A percentile compares a stretch with the other conserved stretches of the same genome.
phyloP scores from a whole-genome alignment of 2,329 filamentous ascomycete species.

The Ceratocystis cacaofunesta region DNA sequence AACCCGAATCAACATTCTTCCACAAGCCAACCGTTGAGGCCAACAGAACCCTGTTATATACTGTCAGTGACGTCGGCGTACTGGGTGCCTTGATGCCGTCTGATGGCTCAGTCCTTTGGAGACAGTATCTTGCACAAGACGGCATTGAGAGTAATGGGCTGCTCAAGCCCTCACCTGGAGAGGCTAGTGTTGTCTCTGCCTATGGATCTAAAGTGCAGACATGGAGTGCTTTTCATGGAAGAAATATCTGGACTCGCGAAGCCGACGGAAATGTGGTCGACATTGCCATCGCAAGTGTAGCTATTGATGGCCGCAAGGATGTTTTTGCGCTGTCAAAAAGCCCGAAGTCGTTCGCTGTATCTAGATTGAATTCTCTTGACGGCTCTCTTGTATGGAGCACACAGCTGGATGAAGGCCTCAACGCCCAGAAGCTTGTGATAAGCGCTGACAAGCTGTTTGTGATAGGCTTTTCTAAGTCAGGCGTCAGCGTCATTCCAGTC shows the following conservation, averaged over 20 bases:
- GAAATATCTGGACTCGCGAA: conserved; percentile 56
- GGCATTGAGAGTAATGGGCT: conserved; percentile 33
- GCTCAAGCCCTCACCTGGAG: conserved; percentile 61
- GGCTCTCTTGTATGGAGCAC: conserved; percentile 60
- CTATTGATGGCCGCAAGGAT: conserved; percentile 50
- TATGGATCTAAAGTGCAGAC: conserved; percentile 54
- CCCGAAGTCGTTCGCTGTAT: conserved; percentile 42
- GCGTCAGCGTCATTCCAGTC: conserved; percentile 49
- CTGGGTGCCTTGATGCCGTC: conserved; percentile 81
- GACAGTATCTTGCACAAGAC: conserved; percentile 52
- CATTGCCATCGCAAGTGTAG: conserved; percentile 62
- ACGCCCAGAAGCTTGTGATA: neutral
- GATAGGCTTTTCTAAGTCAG: neutral
- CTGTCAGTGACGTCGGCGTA: conserved; percentile 68
- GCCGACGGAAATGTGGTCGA: conserved; percentile 48
- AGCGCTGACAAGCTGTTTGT: conserved; percentile 5
- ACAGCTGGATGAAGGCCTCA: conserved; percentile 30
- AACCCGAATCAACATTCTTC: conserved; percentile 80
- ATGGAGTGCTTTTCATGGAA: conserved; percentile 74
- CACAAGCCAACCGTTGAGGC: conserved; percentile 69
- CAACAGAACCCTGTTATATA: conserved; percentile 81
- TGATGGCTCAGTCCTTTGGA: conserved; percentile 73
- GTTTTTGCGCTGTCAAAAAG: conserved; percentile 54
- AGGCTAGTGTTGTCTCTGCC: conserved; percentile 63
- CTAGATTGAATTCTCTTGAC: conserved; percentile 55